A percentile compares a stretch with the other conserved stretches of the same genome.
These are phyloP conservation scores for Tricholoma saponaceum DNA, from an alignment of 768 basidiomycete genomes.

Conservation along the genomic window DNA sequence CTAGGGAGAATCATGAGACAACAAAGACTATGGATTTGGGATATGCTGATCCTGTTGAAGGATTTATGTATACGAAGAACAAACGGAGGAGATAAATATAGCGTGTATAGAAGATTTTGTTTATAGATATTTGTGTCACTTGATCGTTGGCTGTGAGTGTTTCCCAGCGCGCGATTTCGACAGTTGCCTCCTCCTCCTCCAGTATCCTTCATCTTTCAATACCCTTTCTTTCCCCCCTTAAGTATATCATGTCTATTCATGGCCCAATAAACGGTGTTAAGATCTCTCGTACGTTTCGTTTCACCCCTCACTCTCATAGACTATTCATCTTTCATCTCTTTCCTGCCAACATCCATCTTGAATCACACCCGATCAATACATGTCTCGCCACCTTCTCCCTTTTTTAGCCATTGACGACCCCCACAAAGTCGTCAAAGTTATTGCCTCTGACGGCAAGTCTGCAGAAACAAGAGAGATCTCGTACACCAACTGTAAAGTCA, in stretches of 20 bases:
- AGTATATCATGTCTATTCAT: conserved; percentile 71
- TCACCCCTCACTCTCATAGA: conserved; percentile 4
- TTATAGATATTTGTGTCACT: background rate
- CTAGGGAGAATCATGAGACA: no score
- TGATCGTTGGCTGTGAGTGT: conserved; percentile 5
- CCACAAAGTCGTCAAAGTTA: conserved; percentile 91
- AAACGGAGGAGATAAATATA: no score
- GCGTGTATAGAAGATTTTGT: background rate
- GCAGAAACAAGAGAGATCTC: conserved; percentile 84
- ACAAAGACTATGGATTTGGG: no score
- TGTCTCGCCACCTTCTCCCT: conserved; percentile 19
- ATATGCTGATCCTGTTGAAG: no score
- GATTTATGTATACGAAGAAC: no score
- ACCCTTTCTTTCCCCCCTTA: conserved; percentile 6
- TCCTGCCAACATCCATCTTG: no score
- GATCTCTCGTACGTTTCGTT: conserved; percentile 67
- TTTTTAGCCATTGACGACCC: conserved; percentile 86
- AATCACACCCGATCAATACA: conserved; percentile 24
- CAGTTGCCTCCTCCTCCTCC: conserved; percentile 7
- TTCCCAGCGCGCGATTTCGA: conserved; percentile 11
- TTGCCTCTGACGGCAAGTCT: conserved; percentile 92
- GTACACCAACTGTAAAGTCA: conserved; percentile 97
- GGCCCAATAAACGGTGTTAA: conserved; percentile 87
- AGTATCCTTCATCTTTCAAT: conserved; percentile 13
- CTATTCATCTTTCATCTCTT: no score